phyloP scores from a whole-genome alignment of 2,329 filamentous ascomycete species.

The Lizonia empirigonia region DNA sequence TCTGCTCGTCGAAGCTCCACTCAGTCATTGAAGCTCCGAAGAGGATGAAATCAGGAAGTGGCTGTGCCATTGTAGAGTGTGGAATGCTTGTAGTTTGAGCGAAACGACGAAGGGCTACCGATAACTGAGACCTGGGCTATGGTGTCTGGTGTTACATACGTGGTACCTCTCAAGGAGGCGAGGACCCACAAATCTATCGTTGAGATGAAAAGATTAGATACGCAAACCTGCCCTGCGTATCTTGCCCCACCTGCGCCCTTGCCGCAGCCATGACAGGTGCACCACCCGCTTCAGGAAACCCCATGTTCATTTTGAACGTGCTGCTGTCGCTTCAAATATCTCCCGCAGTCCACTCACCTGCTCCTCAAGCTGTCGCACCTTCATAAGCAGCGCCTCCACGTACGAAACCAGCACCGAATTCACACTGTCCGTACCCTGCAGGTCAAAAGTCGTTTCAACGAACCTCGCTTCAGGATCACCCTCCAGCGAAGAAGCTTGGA shows the following conservation, averaged over 20 bases:
- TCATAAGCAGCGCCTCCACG: not conserved
- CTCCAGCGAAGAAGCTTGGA: not conserved
- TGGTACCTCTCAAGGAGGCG: not conserved
- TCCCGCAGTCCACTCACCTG: not conserved
- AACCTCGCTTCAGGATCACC: not conserved
- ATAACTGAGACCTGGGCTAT: not conserved
- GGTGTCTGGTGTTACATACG: not conserved
- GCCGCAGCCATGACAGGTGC: not conserved
- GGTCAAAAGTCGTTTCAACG: not conserved
- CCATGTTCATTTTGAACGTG: not conserved
- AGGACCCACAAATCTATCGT: not conserved
- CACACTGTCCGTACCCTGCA: not conserved
- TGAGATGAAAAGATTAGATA: not conserved
- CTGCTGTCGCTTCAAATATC: not conserved
- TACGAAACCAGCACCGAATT: not conserved
- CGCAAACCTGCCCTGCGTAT: not conserved
- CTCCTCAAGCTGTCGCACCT: not conserved
- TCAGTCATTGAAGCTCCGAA: conserved; percentile 27
- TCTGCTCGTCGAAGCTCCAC: conserved; percentile 38
- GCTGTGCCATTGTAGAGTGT: not conserved
- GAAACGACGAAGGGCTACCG: not conserved
- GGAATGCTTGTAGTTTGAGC: not conserved
- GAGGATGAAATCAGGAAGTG: not conserved
- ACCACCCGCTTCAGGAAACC: not conserved
- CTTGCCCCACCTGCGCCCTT: not conserved